These are phyloP conservation scores for Citropsis articulata DNA, from an alignment of 345 rosid species.

Conservation along the genomic window DNA sequence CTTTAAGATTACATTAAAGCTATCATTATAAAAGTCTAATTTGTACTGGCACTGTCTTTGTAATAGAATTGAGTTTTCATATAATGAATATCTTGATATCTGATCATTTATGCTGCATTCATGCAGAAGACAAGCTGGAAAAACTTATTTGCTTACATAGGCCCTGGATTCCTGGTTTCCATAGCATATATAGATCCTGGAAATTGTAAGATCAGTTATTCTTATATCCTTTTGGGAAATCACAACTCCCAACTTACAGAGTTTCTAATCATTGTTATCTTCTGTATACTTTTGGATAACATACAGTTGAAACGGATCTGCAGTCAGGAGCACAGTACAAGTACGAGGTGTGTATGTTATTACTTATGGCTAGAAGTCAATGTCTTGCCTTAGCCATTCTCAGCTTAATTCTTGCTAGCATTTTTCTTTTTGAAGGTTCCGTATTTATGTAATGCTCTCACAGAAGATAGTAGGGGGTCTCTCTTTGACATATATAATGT, in stretches of 20 bases:
- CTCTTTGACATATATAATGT: not conserved
- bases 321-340: slow-evolving; percentile 88
- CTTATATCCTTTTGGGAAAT: not conserved
- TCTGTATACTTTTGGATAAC: slow-evolving; percentile 23
- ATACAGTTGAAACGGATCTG: slow-evolving; percentile 92
- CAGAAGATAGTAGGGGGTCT: not conserved
- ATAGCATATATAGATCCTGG: slow-evolving; percentile 98
- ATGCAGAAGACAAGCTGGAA: slow-evolving; percentile 90
- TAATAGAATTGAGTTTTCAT: not conserved
- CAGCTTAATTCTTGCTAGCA: not conserved
- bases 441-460: not conserved
- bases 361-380: not conserved
- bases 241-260: not conserved
- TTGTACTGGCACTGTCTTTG: not conserved
- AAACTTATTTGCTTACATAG: slow-evolving; percentile 80
- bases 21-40: slow-evolving; percentile 1
- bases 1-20: not conserved
- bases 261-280: not conserved
- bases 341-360: slow-evolving; percentile 55
- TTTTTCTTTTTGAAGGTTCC: not conserved
- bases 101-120: slow-evolving; percentile 4
- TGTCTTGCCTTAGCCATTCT: not conserved
- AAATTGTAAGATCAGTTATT: slow-evolving; percentile 59
- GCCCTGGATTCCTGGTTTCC: slow-evolving; percentile 95
- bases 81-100: not conserved